Evolutionary conservation across 208 protist species (phyloP).

Genomic region (Crithidia expoeki): DNA sequence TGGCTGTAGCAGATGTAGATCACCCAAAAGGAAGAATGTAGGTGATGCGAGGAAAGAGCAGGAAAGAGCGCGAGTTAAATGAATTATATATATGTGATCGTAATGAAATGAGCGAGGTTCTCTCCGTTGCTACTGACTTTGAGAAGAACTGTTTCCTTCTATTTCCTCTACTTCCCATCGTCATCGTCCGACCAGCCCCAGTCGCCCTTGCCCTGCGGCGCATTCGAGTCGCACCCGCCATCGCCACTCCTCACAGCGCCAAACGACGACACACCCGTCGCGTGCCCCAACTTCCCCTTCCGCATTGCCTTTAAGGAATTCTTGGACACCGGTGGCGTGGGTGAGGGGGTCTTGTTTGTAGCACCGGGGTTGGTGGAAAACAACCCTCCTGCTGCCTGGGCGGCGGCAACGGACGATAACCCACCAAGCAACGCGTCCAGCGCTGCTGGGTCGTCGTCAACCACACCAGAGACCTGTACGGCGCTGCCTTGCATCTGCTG

Average conservation of each 20-base stretch:
- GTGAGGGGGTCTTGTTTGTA: no score
- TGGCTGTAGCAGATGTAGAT: background rate
- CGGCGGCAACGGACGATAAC: background rate
- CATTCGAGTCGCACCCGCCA: background rate
- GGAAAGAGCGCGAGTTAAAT: no score
- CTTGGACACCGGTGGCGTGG: background rate
- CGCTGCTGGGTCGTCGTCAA: background rate
- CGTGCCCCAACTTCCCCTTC: conserved; percentile 11
- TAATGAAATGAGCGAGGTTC: no score
- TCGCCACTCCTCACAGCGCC: background rate
- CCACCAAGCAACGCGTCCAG: background rate
- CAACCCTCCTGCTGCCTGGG: no score
- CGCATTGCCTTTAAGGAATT: conserved; percentile 22
- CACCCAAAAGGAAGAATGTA: background rate
- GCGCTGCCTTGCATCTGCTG: background rate
- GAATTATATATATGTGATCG: no score
- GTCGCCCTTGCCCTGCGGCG: background rate
- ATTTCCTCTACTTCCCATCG: background rate
- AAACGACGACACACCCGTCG: background rate
- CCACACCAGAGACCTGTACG: background rate
- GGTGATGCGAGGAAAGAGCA: no score
- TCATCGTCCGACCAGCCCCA: conserved; percentile 26
- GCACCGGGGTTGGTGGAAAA: no score
- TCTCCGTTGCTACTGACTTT: no score
- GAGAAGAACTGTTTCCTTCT: background rate